These are phyloP conservation scores for Caulochytrium protostelioides DNA, from an alignment of 371 early-diverging fungal species.

Conservation along the genomic window DNA sequence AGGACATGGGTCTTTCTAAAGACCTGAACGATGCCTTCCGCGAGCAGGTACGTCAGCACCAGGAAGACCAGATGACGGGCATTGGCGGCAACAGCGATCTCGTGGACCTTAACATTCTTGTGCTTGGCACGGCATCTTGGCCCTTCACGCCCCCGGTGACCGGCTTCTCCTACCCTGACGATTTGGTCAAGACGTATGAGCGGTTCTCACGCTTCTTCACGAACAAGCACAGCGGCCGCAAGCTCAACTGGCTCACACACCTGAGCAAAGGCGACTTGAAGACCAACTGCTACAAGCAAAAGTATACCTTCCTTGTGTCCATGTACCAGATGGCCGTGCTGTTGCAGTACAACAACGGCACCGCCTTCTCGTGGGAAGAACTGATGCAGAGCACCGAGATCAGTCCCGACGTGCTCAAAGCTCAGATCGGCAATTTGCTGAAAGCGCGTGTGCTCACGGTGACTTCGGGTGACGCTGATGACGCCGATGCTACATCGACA, in stretches of 20 bases:
- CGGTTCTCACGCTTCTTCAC: slow-evolving; percentile 63
- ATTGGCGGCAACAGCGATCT: slow-evolving; percentile 18
- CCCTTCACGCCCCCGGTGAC: slow-evolving; percentile 59
- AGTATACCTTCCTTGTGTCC: slow-evolving; percentile 52
- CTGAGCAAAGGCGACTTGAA: slow-evolving; percentile 69
- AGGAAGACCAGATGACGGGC: slow-evolving; percentile 9
- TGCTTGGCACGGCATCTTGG: slow-evolving; percentile 72
- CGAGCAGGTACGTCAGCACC: background rate
- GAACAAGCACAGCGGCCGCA: slow-evolving; percentile 57
- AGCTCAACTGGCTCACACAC: slow-evolving; percentile 81
- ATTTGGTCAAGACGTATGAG: slow-evolving; percentile 51
- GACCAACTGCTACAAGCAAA: slow-evolving; percentile 53
- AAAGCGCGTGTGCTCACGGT: slow-evolving; percentile 56
- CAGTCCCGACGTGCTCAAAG: slow-evolving; percentile 36
- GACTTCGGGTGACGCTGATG: slow-evolving; percentile 24
- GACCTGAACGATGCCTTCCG: slow-evolving; percentile 51
- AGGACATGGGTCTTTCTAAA: slow-evolving; percentile 63
- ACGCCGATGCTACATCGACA: no score
- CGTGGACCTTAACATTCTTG: slow-evolving; percentile 65
- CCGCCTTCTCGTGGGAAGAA: slow-evolving; percentile 39
- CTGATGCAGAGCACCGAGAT: slow-evolving; percentile 45
- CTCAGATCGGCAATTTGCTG: slow-evolving; percentile 48
- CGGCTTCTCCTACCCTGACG: slow-evolving; percentile 59
- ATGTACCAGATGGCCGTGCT: slow-evolving; percentile 79
- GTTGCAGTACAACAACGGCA: slow-evolving; percentile 51